Base-by-base conservation (phyloP, 2,329 filamentous ascomycete species). In the Pseudogymnoascus sp. region DNA sequence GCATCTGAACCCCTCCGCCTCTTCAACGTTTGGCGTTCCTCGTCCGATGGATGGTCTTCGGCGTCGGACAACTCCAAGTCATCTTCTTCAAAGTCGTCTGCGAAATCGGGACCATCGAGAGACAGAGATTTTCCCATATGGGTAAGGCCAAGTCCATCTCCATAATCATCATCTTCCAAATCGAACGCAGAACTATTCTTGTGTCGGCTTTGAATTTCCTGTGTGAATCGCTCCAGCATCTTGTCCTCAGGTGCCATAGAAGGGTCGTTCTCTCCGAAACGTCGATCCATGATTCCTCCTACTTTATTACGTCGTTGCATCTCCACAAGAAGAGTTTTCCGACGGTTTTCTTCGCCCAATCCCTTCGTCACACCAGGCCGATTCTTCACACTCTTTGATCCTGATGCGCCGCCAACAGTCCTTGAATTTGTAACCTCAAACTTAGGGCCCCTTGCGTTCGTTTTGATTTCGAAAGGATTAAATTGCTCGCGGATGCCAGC, bases 401-500 rank as follows among this genome's bases (percentile, higher is more conserved):
- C 76, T 28, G 55, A 35, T 69, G 77, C 77, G 57, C 76, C 76
- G 28, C 74, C 74, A 10, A 76, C 74, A 5, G 82, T 78, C 61
- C 82, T 82, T 64, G 82, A 83, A 59, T 81, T 92, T 0, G 89
- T 91, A 45, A 92, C 86, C 41, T 92, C 85, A 65, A 95, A 95
- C 69, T 97, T 97, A 60, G 85, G 85, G 0, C 86, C 88, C 62
- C 87, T 82, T 1, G 85, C 79, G 38, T 87, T 84, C 61, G 88
- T 84, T 74, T 95, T 95, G 71, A 96, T 83, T 71, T 99, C 94
- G 74, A 99, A 99, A 0, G 94, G 94, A 72, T 99, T 99, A 82
- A 97, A 97, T 66, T 92, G 88, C 69, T 97, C 92, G 70, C 94
- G 88, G 71, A 99, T 96, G 61, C 83, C 84, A 67, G 89, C 85